phyloP scores from a whole-genome alignment of 371 early-diverging fungal genomes.

The Chytridium lagenaria region DNA sequence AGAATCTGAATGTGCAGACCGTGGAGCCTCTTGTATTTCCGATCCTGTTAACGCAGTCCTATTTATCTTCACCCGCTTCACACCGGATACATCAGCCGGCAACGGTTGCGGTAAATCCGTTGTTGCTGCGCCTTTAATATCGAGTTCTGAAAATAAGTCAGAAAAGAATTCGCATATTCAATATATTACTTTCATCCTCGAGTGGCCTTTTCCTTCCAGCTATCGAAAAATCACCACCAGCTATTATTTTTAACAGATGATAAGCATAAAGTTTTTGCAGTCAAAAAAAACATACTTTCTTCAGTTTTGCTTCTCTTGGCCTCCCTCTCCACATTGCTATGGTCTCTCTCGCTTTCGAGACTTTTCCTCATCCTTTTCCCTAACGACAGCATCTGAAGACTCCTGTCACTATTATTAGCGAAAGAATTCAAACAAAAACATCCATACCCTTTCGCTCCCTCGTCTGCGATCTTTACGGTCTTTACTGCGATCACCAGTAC shows the following conservation, averaged over 20 bases:
- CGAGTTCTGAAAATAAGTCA: neutral
- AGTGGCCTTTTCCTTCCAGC: neutral
- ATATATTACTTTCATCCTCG: slow-evolving; percentile 12
- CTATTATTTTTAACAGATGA: neutral
- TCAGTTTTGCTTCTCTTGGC: slow-evolving; percentile 6
- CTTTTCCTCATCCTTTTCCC: neutral
- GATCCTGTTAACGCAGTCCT: neutral
- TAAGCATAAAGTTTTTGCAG: neutral
- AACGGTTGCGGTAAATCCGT: neutral
- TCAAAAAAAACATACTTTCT: neutral
- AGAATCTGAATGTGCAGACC: neutral
- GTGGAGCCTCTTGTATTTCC: neutral
- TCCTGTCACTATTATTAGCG: neutral
- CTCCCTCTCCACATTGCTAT: neutral
- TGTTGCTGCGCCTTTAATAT: neutral
- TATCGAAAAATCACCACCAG: too few relatives aligned
- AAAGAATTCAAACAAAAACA: neutral
- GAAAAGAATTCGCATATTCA: neutral
- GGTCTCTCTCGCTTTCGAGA: slow-evolving; percentile 19
- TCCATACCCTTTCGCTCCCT: slow-evolving; percentile 12
- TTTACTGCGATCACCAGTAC: neutral
- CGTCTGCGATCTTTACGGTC: slow-evolving; percentile 16
- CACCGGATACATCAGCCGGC: neutral
- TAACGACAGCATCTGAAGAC: neutral
- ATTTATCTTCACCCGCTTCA: slow-evolving; percentile 5